Percentiles rank a stretch among this genome's conserved stretches.
Evolutionary conservation across 208 protist genomes (phyloP).

Genomic region (Crithidia brevicula): DNA sequence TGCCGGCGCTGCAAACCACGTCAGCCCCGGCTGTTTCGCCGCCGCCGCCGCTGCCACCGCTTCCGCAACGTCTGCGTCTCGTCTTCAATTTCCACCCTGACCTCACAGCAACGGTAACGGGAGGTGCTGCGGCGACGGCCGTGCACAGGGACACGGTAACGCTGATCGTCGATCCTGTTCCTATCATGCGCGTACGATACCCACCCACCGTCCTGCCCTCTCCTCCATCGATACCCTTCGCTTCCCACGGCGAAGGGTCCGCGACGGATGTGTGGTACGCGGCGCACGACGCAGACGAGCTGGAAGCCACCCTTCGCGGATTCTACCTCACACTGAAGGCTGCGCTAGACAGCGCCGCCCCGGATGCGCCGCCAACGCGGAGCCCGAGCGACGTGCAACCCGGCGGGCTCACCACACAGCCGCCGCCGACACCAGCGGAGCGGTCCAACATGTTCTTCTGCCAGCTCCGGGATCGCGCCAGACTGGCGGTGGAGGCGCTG

Average conservation of each 20-base stretch:
- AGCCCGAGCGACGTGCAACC: too few relatives aligned
- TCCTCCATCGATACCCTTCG: too few relatives aligned
- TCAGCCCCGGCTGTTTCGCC: too few relatives aligned
- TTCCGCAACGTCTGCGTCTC: constrained; percentile 23
- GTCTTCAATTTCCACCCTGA: constrained; percentile 21
- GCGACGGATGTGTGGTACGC: constrained; percentile 15
- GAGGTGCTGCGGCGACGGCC: constrained; percentile 6
- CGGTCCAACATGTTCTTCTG: not conserved
- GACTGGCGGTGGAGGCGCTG: constrained; percentile 20
- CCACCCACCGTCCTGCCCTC: constrained; percentile 14
- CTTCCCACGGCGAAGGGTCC: not conserved
- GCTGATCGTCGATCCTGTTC: constrained; percentile 32
- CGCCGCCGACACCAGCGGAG: not conserved
- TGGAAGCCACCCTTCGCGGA: constrained; percentile 8
- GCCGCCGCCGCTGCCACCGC: too few relatives aligned
- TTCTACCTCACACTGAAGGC: not conserved
- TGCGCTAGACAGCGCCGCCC: not conserved
- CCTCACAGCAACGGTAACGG: not conserved
- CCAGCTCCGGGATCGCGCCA: constrained; percentile 2
- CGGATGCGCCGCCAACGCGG: not conserved
- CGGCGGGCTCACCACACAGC: too few relatives aligned
- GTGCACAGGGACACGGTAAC: constrained; percentile 27
- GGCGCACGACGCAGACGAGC: constrained; percentile 11
- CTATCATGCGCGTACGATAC: constrained; percentile 32
- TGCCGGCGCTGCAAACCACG: constrained; percentile 13